A percentile compares a stretch with the other conserved stretches of the same genome.
These are phyloP conservation scores for Podosphaera xanthii DNA, from an alignment of 2,329 filamentous ascomycete species.

Conservation along the genomic window DNA sequence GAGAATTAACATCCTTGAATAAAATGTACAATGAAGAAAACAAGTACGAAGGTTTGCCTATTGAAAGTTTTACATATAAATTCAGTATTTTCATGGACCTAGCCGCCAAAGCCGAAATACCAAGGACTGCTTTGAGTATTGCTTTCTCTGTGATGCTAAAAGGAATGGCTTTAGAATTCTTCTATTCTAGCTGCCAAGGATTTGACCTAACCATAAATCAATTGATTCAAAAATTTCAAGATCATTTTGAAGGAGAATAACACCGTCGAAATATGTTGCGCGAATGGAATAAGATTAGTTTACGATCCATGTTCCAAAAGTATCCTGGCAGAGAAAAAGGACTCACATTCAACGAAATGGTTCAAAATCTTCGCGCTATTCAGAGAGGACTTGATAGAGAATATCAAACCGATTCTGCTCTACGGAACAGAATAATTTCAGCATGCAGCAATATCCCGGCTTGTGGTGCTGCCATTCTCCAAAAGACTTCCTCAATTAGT, in stretches of 20 bases:
- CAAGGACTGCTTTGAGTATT: background rate
- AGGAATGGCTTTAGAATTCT: background rate
- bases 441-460: background rate
- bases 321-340: background rate
- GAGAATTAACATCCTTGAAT: background rate
- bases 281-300: background rate
- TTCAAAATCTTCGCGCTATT: background rate
- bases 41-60: background rate
- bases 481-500: background rate
- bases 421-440: background rate
- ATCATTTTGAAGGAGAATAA: background rate
- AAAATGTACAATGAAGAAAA: background rate
- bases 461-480: background rate
- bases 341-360: background rate
- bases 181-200: background rate
- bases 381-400: background rate
- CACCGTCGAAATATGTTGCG: background rate
- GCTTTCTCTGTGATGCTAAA: background rate
- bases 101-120: background rate
- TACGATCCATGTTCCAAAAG: background rate
- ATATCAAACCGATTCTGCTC: background rate
- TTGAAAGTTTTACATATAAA: conserved; percentile 1
- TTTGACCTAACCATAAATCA: background rate
- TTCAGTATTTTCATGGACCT: background rate
- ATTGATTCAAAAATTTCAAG: background rate